These are phyloP conservation scores for Pseudogymnoascus sp. DNA, from an alignment of 2,329 filamentous ascomycete genomes.

Conservation along the genomic window DNA sequence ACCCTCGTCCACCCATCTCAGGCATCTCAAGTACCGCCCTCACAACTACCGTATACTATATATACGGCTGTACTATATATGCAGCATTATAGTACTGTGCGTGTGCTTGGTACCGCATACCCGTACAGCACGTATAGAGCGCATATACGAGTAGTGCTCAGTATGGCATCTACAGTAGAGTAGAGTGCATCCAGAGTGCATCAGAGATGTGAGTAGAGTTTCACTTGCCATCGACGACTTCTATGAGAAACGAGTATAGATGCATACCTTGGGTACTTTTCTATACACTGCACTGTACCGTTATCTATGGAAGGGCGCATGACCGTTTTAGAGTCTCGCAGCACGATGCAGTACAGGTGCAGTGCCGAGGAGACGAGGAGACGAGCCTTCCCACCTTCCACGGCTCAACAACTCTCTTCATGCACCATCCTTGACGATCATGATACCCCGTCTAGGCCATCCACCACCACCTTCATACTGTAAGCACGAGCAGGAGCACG, in stretches of 20 bases:
- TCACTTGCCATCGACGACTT: background rate
- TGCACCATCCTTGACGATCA: background rate
- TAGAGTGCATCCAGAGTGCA: background rate
- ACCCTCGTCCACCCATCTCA: background rate
- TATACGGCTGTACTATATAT: background rate
- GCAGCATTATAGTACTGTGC: background rate
- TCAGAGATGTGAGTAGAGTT: background rate
- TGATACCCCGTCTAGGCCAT: background rate
- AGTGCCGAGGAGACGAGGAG: background rate
- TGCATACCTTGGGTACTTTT: too few species aligned
- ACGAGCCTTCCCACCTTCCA: background rate
- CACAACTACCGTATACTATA: conserved; percentile 7
- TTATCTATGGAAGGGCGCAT: background rate
- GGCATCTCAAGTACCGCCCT: background rate
- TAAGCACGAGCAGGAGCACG: background rate
- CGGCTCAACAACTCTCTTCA: background rate
- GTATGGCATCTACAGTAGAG: background rate
- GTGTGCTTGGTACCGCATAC: too few species aligned
- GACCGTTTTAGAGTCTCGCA: background rate
- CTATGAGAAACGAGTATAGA: too few species aligned
- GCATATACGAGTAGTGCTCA: too few species aligned
- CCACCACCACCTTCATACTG: background rate
- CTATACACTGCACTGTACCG: background rate
- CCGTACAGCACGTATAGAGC: too few species aligned
- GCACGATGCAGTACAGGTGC: background rate